Conservation (phyloP, 768 basidiomycete species). For the Macrolepiota albuminosa region DNA sequence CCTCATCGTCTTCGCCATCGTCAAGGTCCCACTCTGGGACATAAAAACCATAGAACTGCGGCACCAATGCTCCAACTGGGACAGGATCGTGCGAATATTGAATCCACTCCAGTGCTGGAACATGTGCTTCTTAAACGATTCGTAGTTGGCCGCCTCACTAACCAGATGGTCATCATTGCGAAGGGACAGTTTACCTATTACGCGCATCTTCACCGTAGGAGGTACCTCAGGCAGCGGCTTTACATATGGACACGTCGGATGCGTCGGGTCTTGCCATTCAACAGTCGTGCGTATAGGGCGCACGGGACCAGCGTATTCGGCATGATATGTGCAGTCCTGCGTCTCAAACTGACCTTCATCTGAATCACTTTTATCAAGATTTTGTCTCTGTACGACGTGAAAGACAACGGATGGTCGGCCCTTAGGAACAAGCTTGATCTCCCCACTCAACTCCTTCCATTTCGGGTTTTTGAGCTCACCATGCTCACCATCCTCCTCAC, state of each 20-base stretch:
- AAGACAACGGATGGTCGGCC: background rate
- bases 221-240: constrained; percentile 18
- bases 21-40: constrained; percentile 10
- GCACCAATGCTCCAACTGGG: constrained; percentile 47
- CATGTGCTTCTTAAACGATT: constrained; percentile 38
- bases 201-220: constrained; percentile 33
- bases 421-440: background rate
- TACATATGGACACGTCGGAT: constrained; percentile 27
- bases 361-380: background rate
- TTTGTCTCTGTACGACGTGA: background rate
- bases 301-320: constrained; percentile 10
- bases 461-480: constrained; percentile 10
- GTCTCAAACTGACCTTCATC: background rate
- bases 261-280: constrained; percentile 25
- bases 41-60: constrained; percentile 66
- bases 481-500: constrained; percentile 23
- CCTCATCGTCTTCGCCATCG: background rate
- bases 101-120: constrained; percentile 48
- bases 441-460: constrained; percentile 15
- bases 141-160: constrained; percentile 40
- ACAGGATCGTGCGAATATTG: constrained; percentile 38
- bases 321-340: background rate
- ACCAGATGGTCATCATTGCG: constrained; percentile 31
- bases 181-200: constrained; percentile 42
- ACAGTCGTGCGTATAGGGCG: constrained; percentile 19